Percentiles rank a stretch among this genome's conserved stretches.
phyloP scores from a whole-genome alignment of 2,329 filamentous ascomycete species.

The Trichoderma brevicompactum region DNA sequence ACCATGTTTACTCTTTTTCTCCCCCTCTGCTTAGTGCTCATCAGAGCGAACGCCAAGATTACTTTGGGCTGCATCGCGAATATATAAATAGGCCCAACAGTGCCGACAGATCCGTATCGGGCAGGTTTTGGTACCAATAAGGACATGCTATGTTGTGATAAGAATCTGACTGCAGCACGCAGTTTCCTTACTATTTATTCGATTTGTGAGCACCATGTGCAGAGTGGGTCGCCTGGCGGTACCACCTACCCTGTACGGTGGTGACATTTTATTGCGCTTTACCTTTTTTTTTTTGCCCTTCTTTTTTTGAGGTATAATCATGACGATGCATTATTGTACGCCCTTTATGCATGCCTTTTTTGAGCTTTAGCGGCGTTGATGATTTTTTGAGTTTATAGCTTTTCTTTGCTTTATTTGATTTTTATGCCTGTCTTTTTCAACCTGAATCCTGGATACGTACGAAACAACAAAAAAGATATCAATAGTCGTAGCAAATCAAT shows the following conservation, averaged over 20 bases:
- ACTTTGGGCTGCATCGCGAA: not conserved
- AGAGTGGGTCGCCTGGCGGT: not conserved
- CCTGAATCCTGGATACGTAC: not conserved
- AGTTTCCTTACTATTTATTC: not conserved
- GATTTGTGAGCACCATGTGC: conserved; percentile 10
- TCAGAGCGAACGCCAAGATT: too few relatives aligned
- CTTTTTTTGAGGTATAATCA: conserved; percentile 11
- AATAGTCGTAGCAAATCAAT: too few relatives aligned
- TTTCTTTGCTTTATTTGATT: not conserved
- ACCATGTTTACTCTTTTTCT: not conserved
- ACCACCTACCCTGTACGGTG: conserved; percentile 12
- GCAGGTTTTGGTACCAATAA: not conserved
- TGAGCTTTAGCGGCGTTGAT: not conserved
- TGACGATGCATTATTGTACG: not conserved
- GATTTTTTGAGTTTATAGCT: not conserved
- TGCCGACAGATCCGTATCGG: not conserved
- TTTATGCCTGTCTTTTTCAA: not conserved
- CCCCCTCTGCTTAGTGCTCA: not conserved
- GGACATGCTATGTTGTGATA: not conserved
- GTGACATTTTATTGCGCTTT: not conserved
- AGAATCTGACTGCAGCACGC: conserved; percentile 21
- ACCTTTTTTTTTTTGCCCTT: not conserved
- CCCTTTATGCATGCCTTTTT: not conserved
- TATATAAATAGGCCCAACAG: not conserved
- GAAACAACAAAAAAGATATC: too few relatives aligned